phyloP scores from a whole-genome alignment of 192 early-diverging fungal species.

The Coemansia sp. region DNA sequence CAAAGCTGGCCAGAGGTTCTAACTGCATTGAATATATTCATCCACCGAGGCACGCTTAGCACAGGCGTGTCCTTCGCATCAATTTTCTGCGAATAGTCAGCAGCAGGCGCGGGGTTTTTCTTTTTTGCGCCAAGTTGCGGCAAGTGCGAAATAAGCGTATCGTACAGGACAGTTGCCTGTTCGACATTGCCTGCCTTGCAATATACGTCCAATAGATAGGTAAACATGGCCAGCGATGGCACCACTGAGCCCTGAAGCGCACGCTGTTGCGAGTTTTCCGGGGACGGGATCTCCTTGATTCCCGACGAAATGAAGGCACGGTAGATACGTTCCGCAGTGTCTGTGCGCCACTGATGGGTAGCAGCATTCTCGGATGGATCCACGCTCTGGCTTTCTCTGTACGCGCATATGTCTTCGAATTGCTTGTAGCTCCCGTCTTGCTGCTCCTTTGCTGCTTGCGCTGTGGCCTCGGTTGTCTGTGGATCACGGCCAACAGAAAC shows the following conservation, averaged over 20 bases:
- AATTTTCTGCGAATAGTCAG: neutral
- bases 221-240: conserved; percentile 28
- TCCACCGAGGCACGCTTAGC: conserved; percentile 14
- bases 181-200: conserved; percentile 29
- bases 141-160: conserved; percentile 22
- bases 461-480: neutral
- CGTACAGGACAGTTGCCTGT: conserved; percentile 36
- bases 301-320: conserved; percentile 36
- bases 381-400: neutral
- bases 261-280: conserved; percentile 17
- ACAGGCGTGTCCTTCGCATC: conserved; percentile 7
- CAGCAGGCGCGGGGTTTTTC: neutral
- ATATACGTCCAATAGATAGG: conserved; percentile 19
- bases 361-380: neutral
- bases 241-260: conserved; percentile 42
- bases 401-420: conserved; percentile 22
- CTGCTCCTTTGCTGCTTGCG: conserved; percentile 5
- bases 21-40: conserved; percentile 4
- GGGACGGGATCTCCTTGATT: conserved; percentile 37
- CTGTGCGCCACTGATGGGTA: conserved; percentile 27
- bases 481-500: conserved; percentile 34
- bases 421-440: conserved; percentile 20
- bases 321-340: conserved; percentile 44
- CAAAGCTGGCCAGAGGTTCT: conserved; percentile 24
- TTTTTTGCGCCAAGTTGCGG: neutral